Base-by-base conservation (phyloP, 768 basidiomycete genomes). In the Mrakia blollopis region DNA sequence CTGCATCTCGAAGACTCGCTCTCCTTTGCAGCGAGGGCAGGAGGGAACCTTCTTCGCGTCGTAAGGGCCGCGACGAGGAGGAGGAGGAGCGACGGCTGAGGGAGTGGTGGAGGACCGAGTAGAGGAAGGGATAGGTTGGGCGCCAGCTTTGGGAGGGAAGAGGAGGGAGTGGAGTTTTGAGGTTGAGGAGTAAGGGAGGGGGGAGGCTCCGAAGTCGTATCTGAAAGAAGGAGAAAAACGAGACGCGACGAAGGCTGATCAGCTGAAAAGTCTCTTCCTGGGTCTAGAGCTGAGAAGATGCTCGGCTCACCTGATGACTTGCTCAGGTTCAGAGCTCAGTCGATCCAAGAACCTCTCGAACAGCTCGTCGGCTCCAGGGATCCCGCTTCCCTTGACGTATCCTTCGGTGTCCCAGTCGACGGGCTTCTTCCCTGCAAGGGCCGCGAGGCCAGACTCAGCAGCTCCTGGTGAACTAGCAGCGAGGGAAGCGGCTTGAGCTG, bases 1-100 rank as follows among this genome's bases (percentile, higher is more conserved):
- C 83, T 98, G 96, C 80, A 91, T 91, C 83, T 98, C 96, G 82
- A 97, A 98, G 30, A 90, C 87, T 23, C 93, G 88, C 62, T 84
- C 85, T 3, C 88, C 86, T 52, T 86, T 84, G 84, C 96, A 98
- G 21, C 84, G 81, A 2, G 89, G 86, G 82, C 96, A 98, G 0
- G 83, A 78, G 0, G 91, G 89, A 41, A 94, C 84, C 11, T 86
- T 83, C 0, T 85, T 80, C 6, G 89, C 84, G 63, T 86, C 83
- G 83, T 90, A 97, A 23, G 79, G 77, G 11, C 77, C 72, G 14
- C 70, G 41, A 25, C 61, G 61, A 37, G 69, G 52, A 83, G 37
- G 81, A 76, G 52, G 80, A 80, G 5, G 86, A 83, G 18, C 83
- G 76, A 16, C 5, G 21, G 63, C 41, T 23, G 77, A 16, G 5